phyloP scores from a whole-genome alignment of 2,329 filamentous ascomycete genomes.

The Colletotrichum horii region DNA sequence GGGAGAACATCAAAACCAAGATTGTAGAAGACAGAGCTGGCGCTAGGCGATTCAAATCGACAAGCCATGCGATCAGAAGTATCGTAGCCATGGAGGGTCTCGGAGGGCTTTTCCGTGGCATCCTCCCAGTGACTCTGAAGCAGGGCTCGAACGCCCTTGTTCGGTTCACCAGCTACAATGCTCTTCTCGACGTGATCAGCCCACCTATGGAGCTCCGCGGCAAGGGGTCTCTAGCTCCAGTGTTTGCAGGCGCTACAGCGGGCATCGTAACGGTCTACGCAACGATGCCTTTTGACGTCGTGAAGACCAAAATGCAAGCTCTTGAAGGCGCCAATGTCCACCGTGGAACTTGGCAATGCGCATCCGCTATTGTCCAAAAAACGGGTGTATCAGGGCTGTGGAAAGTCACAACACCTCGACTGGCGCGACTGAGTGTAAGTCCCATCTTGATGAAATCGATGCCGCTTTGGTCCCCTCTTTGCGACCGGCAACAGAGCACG shows the following conservation, averaged over 20 bases:
- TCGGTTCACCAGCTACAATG: constrained; percentile 26
- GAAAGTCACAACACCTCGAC: neutral
- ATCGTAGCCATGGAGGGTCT: neutral
- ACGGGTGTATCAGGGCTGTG: neutral
- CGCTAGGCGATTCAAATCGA: neutral
- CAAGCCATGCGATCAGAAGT: neutral
- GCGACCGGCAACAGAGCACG: neutral
- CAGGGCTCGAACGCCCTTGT: constrained; percentile 28
- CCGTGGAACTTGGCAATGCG: neutral
- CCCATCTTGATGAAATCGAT: neutral
- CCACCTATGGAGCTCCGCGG: neutral
- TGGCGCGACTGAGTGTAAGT: constrained; percentile 5
- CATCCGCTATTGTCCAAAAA: neutral
- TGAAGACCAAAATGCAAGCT: constrained; percentile 28
- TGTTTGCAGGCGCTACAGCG: constrained; percentile 21
- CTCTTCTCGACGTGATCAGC: constrained; percentile 20
- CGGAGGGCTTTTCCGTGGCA: constrained; percentile 21
- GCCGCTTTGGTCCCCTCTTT: neutral
- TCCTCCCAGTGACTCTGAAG: constrained; percentile 25
- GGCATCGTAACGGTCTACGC: constrained; percentile 26
- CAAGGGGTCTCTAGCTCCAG: constrained; percentile 7
- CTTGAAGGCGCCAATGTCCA: neutral
- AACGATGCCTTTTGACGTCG: constrained; percentile 29
- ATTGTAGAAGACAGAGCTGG: constrained; percentile 28
- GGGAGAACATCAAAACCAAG: constrained; percentile 31